Evolutionary conservation across 2,329 filamentous ascomycete genomes (phyloP).

Genomic region (Aureobasidium sp.): DNA sequence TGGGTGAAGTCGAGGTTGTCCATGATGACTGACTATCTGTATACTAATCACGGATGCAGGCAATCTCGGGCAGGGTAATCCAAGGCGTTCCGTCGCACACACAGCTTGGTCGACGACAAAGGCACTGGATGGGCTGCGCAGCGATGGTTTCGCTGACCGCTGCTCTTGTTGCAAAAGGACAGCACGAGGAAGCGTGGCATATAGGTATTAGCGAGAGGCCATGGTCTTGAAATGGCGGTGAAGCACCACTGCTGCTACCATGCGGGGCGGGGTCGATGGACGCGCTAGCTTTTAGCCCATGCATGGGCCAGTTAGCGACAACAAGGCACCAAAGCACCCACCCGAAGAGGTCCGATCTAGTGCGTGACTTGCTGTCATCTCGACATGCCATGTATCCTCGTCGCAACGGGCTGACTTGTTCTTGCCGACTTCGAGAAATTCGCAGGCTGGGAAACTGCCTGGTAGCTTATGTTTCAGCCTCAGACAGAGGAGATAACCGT

Average conservation of each 20-base stretch:
- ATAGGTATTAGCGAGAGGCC: slow-evolving; percentile 10
- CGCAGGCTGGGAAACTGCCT: neutral
- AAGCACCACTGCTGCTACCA: slow-evolving; percentile 18
- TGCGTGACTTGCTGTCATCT: slow-evolving; percentile 8
- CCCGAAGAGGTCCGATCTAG: neutral
- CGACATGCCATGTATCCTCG: neutral
- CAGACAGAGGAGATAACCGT: slow-evolving; percentile 14
- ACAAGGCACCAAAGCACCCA: neutral
- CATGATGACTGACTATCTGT: slow-evolving; percentile 28
- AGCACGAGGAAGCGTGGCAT: slow-evolving; percentile 7
- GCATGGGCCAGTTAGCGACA: slow-evolving; percentile 1
- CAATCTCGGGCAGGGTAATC: neutral
- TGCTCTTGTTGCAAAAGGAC: slow-evolving; percentile 3
- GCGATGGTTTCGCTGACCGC: slow-evolving; percentile 13
- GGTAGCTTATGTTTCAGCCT: slow-evolving; percentile 10
- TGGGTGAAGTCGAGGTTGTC: slow-evolving; percentile 36
- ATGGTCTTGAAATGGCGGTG: slow-evolving; percentile 17
- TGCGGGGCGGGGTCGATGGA: slow-evolving; percentile 15
- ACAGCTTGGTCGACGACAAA: neutral
- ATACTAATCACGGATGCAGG: neutral
- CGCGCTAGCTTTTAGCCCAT: slow-evolving; percentile 6
- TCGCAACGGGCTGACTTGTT: neutral
- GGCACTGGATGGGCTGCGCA: slow-evolving; percentile 1
- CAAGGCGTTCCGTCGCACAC: slow-evolving; percentile 6
- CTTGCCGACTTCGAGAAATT: neutral